Conservation (phyloP, 2,329 filamentous ascomycete genomes). For the Teratosphaeria nubilosa region DNA sequence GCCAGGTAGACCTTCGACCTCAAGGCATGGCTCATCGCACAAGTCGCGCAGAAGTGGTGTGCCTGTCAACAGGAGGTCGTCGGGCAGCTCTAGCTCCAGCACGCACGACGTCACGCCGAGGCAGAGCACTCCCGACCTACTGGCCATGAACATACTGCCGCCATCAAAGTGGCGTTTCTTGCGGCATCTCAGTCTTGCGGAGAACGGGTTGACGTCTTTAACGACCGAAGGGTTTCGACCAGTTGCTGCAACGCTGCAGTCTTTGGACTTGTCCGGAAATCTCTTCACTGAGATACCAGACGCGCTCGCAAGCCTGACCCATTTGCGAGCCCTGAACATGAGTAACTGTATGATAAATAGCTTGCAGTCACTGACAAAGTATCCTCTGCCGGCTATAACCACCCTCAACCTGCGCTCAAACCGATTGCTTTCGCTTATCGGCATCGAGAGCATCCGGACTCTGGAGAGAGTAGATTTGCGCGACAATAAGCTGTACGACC, state of each 20-base stretch:
- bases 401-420: constrained; percentile 87
- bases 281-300: constrained; percentile 92
- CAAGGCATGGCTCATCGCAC: constrained; percentile 58
- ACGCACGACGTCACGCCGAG: constrained; percentile 45
- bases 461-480: constrained; percentile 83
- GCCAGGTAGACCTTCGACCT: constrained; percentile 64
- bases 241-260: constrained; percentile 78
- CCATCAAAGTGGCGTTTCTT: constrained; percentile 90
- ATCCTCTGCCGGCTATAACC: constrained; percentile 83
- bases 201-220: constrained; percentile 80
- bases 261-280: constrained; percentile 84
- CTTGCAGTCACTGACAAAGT: constrained; percentile 73
- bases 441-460: constrained; percentile 78
- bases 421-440: constrained; percentile 74
- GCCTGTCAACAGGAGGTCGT: constrained; percentile 67
- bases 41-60: constrained; percentile 54
- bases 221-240: constrained; percentile 66
- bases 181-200: constrained; percentile 79
- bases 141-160: constrained; percentile 62
- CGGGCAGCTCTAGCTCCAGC: constrained; percentile 82
- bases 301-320: constrained; percentile 72
- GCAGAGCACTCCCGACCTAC: constrained; percentile 68
- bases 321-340: constrained; percentile 83
- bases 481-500: constrained; percentile 85
- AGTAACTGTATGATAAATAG: constrained; percentile 98